Conservation (phyloP, 306 rosid genomes). For the Hippophae tibetana region DNA sequence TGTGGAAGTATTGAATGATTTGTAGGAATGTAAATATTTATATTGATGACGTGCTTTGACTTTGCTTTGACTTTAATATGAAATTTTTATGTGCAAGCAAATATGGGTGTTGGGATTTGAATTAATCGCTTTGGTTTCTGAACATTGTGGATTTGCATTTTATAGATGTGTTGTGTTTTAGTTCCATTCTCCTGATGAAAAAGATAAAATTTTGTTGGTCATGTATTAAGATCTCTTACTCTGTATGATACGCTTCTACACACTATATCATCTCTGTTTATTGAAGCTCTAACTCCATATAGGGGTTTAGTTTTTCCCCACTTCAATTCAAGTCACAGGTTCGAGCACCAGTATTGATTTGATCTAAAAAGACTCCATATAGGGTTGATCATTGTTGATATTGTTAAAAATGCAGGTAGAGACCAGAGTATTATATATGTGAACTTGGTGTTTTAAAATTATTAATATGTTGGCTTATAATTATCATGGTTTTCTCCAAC, state of each 20-base stretch:
- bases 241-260: conserved; percentile 10
- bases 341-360: no score
- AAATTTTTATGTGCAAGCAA: background rate
- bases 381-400: no score
- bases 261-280: conserved; percentile 8
- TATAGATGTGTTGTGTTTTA: background rate
- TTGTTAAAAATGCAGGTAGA: no score
- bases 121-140: conserved; percentile 3
- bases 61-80: background rate
- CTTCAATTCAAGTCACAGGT: no score
- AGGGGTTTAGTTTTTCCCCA: background rate
- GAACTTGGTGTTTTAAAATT: no score
- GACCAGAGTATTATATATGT: no score
- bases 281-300: background rate
- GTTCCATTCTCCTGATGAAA: conserved; percentile 1
- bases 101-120: background rate
- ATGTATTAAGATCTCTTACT: background rate
- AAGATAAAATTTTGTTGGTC: conserved; percentile 6
- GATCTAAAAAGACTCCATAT: no score
- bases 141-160: background rate
- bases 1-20: background rate
- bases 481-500: no score
- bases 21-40: background rate
- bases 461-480: no score
- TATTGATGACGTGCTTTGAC: background rate